A percentile compares a stretch with the other conserved stretches of the same genome.
phyloP scores from a whole-genome alignment of 768 basidiomycete species.

The Phlebiopsis gigantea region DNA sequence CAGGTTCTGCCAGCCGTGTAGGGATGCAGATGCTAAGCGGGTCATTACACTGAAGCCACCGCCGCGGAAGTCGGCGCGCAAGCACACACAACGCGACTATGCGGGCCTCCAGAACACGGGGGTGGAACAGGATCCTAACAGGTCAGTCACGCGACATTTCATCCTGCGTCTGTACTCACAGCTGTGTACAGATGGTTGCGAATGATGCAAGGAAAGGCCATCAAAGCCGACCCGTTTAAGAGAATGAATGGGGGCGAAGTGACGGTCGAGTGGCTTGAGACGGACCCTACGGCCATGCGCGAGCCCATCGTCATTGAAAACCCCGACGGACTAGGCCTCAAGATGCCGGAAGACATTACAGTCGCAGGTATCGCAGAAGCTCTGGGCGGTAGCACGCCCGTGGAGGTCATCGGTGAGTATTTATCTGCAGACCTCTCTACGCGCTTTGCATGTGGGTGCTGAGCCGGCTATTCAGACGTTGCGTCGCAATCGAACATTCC shows the following conservation, averaged over 20 bases:
- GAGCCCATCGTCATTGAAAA: constrained; percentile 80
- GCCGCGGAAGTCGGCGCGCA: constrained; percentile 75
- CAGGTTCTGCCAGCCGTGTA: constrained; percentile 71
- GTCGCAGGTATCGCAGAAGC: constrained; percentile 77
- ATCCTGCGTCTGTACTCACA: too few relatives aligned
- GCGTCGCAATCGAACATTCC: constrained; percentile 80
- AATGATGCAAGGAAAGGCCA: constrained; percentile 62
- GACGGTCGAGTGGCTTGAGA: constrained; percentile 69
- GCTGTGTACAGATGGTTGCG: constrained; percentile 44
- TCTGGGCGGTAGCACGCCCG: constrained; percentile 70
- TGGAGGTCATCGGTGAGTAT: constrained; percentile 86
- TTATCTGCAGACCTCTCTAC: neutral
- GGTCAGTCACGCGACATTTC: constrained; percentile 18
- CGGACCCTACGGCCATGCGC: constrained; percentile 64
- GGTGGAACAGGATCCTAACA: constrained; percentile 54
- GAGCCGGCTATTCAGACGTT: constrained; percentile 51
- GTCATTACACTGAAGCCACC: constrained; percentile 72
- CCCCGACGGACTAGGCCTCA: constrained; percentile 84
- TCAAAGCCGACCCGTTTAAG: constrained; percentile 59
- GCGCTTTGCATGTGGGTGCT: neutral
- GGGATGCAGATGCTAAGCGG: constrained; percentile 52
- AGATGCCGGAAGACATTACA: constrained; percentile 75
- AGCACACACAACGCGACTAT: constrained; percentile 72
- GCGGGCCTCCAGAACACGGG: constrained; percentile 62
- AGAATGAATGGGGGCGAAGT: constrained; percentile 64